A percentile compares a stretch with the other conserved stretches of the same genome.
phyloP scores from a whole-genome alignment of 345 rosid species.

The Gossypium arboreum region DNA sequence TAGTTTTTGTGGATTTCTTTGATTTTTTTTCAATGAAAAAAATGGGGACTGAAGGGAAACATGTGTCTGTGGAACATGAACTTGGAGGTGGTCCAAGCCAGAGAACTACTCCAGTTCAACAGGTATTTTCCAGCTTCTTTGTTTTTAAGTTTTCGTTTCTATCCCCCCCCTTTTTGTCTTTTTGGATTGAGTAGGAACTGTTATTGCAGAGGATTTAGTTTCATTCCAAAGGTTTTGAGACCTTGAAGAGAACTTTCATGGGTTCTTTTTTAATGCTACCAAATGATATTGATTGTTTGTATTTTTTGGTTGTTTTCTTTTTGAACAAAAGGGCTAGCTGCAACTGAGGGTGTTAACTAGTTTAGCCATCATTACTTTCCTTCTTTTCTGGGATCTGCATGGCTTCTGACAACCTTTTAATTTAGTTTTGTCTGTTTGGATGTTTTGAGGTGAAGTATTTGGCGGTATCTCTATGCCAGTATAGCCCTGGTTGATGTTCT shows the following conservation, averaged over 20 bases:
- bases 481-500: neutral
- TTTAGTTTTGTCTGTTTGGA: neutral
- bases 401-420: neutral
- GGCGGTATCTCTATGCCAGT: neutral
- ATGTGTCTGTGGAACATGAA: slow-evolving; percentile 17
- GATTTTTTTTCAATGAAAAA: neutral
- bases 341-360: neutral
- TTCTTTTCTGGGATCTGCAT: neutral
- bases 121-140: slow-evolving; percentile 18
- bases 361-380: too few species aligned
- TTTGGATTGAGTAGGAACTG: neutral
- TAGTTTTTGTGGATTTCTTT: slow-evolving; percentile 2
- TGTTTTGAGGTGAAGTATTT: neutral
- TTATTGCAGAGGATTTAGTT: neutral
- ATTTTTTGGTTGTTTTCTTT: neutral
- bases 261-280: neutral
- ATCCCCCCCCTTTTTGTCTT: neutral
- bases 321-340: neutral
- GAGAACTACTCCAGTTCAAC: slow-evolving; percentile 15
- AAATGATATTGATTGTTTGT: neutral
- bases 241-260: neutral
- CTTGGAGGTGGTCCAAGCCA: slow-evolving; percentile 22
- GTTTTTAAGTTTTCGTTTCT: neutral
- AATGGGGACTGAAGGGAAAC: slow-evolving; percentile 33
- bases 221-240: neutral